Base-by-base conservation (phyloP, 176 grass and related monocot genomes). In the Phoenix roebelenii region DNA sequence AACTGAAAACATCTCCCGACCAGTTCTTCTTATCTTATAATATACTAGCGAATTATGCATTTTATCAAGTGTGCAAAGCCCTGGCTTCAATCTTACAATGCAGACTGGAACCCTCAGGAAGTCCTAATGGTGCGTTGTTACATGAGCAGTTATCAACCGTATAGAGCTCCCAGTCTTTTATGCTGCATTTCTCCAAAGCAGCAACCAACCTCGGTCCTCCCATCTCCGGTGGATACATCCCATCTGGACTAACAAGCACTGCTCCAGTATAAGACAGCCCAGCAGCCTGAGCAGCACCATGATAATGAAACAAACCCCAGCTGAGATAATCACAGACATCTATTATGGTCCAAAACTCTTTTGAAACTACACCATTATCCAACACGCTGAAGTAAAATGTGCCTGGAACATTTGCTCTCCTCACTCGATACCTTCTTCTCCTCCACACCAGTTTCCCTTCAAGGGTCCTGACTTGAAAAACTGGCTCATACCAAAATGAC, bases 361-460 rank as follows among this genome's bases (percentile, higher is more conserved):
- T 90, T 16, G 87, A 97, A 52, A 90, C 72, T 10, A 97, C 87
- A 17, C 92, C 92, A 70, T 97, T 91, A 62, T 97, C 92, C 55
- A 97, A 56, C 56, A 97, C 87, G 63, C 80, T 87, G 72, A 97
- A 97, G 75, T 85, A 80, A 82, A 97, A 97, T 82, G 87, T 97
- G 23, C 92, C 87, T 55, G 92, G 92, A 44, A 29, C 50, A 57
- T 62, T 78, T 59, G 87, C 84, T 71, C 83, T 82, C 58, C 77
- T 79, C 44, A 91, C 87, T 18, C 83, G 60, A 68, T 97, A 97
- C 59, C 23, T 80, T 71, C 92, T 77, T 54, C 87, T 81, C 67
- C 92, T 87, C 87, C 87, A 97, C 59, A 97, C 51, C 29, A 97
- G 62, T 19, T 85, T 49, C 7, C 72, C 87, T 66, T 90, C 92